These are phyloP conservation scores for Microsporum canis DNA, from an alignment of 2,329 filamentous ascomycete species.

Conservation along the genomic window DNA sequence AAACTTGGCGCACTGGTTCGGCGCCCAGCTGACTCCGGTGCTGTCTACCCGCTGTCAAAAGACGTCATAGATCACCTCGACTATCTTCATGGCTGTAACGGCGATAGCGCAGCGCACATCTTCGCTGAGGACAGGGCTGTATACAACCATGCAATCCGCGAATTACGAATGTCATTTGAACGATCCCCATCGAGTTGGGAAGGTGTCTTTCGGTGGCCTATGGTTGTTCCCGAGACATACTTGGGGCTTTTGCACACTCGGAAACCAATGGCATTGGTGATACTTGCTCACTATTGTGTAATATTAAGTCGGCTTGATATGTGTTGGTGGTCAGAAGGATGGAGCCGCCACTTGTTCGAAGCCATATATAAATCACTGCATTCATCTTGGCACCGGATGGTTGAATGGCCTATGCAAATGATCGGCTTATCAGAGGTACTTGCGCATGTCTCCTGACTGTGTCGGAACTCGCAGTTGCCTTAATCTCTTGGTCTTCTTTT, in stretches of 20 bases:
- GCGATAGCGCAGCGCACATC: slow-evolving; percentile 14
- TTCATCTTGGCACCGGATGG: slow-evolving; percentile 15
- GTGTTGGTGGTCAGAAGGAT: slow-evolving; percentile 58
- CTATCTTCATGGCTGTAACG: slow-evolving; percentile 16
- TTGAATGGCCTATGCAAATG: slow-evolving; percentile 20
- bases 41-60: slow-evolving; percentile 13
- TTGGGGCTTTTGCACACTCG: slow-evolving; percentile 50
- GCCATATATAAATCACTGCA: slow-evolving; percentile 36
- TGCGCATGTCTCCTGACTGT: not conserved
- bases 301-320: slow-evolving; percentile 49
- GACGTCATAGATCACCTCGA: slow-evolving; percentile 16
- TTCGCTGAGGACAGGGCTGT: slow-evolving; percentile 16
- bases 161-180: slow-evolving; percentile 17
- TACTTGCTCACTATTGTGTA: slow-evolving; percentile 57
- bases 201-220: slow-evolving; percentile 47
- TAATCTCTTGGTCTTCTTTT: not conserved
- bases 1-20: slow-evolving; percentile 17
- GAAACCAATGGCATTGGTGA: slow-evolving; percentile 50
- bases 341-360: slow-evolving; percentile 55
- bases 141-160: slow-evolving; percentile 18
- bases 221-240: slow-evolving; percentile 53
- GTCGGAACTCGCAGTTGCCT: not conserved
- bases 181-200: slow-evolving; percentile 15
- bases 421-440: slow-evolving; percentile 10
- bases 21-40: slow-evolving; percentile 10